Percentiles rank a stretch among this genome's conserved stretches.
Evolutionary conservation across 1,284 basidiomycete genomes (phyloP).

Genomic region (Ustilago sp.): DNA sequence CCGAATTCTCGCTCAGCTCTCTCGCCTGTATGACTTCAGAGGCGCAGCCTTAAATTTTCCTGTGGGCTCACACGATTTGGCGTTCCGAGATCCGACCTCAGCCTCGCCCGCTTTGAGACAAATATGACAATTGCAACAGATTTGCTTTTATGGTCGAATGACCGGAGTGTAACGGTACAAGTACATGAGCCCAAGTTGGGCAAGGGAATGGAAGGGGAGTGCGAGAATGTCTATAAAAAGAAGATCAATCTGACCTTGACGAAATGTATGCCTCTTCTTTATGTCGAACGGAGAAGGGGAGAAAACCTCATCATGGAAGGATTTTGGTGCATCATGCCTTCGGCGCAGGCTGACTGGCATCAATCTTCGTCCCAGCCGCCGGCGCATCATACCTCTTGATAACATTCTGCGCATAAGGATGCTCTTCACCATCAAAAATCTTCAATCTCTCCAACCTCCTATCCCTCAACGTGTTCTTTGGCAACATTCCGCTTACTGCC

Average conservation of each 20-base stretch:
- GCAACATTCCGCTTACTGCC: conserved; percentile 69
- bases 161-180: conserved; percentile 22
- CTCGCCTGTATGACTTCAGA: conserved; percentile 3
- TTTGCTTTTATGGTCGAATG: not conserved
- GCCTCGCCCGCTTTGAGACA: not conserved
- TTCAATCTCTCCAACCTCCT: conserved; percentile 66
- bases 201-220: not conserved
- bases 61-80: not conserved
- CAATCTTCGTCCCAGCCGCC: not conserved
- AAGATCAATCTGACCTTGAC: too few relatives aligned
- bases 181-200: conserved; percentile 19
- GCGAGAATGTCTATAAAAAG: not conserved
- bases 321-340: conserved; percentile 13
- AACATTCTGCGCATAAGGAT: conserved; percentile 65
- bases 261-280: too few relatives aligned
- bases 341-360: conserved; percentile 12
- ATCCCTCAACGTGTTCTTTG: conserved; percentile 68
- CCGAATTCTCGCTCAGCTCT: conserved; percentile 15
- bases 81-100: conserved; percentile 11
- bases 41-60: conserved; percentile 1
- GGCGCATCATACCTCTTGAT: conserved; percentile 26
- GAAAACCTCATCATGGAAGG: too few relatives aligned
- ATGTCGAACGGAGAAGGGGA: too few relatives aligned
- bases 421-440: conserved; percentile 62
- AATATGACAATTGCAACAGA: not conserved